Evolutionary conservation across 1,284 basidiomycete genomes (phyloP).

Genomic region (Ceratobasidium sp.): DNA sequence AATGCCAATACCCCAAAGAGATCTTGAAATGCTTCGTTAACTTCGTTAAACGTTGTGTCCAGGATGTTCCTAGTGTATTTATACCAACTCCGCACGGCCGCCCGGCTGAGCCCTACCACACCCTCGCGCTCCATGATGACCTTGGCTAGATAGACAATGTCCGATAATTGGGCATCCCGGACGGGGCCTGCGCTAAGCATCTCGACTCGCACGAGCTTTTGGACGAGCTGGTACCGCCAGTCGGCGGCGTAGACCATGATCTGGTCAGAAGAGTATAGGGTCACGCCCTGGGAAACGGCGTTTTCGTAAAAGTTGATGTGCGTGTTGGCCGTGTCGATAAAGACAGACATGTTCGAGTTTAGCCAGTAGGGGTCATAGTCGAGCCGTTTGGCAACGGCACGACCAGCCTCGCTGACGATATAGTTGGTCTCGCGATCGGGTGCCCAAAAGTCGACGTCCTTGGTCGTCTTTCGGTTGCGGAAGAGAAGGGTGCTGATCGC

Average conservation of each 20-base stretch:
- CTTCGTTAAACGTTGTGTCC: slow-evolving; percentile 35
- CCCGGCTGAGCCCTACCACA: not conserved
- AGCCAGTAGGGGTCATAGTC: slow-evolving; percentile 38
- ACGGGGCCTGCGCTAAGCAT: slow-evolving; percentile 1
- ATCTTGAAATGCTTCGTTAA: slow-evolving; percentile 31
- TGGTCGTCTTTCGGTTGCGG: slow-evolving; percentile 35
- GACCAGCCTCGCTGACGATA: slow-evolving; percentile 38
- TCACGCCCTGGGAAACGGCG: slow-evolving; percentile 23
- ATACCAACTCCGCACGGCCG: slow-evolving; percentile 27
- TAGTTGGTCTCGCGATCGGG: slow-evolving; percentile 31
- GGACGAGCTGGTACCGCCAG: slow-evolving; percentile 38
- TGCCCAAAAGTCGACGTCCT: slow-evolving; percentile 38
- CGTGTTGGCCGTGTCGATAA: slow-evolving; percentile 32
- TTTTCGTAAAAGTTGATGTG: slow-evolving; percentile 23
- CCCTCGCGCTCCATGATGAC: slow-evolving; percentile 4
- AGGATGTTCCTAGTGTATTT: slow-evolving; percentile 9
- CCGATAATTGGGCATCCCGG: slow-evolving; percentile 20
- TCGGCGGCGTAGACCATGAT: slow-evolving; percentile 38
- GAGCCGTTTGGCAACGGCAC: slow-evolving; percentile 18
- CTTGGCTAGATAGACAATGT: slow-evolving; percentile 30
- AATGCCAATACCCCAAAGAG: slow-evolving; percentile 21
- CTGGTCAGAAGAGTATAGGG: slow-evolving; percentile 14
- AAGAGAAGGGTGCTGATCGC: slow-evolving; percentile 30
- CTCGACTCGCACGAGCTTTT: slow-evolving; percentile 33
- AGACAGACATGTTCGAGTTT: slow-evolving; percentile 29